These are phyloP conservation scores for Hypoxylon sp. DNA, from an alignment of 2,329 filamentous ascomycete species.

Conservation along the genomic window DNA sequence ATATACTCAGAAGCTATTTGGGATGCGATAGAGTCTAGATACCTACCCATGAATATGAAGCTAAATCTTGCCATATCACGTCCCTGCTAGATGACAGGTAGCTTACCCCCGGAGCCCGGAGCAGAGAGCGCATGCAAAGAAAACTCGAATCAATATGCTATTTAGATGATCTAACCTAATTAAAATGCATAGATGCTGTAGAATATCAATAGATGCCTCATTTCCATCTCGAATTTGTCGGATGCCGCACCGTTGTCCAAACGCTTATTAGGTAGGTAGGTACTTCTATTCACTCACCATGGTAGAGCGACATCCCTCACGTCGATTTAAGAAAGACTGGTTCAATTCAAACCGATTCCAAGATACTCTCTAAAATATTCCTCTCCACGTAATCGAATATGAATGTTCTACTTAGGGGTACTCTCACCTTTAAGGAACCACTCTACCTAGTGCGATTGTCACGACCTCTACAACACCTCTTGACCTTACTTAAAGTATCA, in stretches of 20 bases:
- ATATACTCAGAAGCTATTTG: rapidly evolving
- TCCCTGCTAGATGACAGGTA: background rate
- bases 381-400: background rate
- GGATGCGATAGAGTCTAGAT: background rate
- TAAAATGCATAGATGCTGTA: background rate
- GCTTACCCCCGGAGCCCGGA: background rate
- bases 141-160: background rate
- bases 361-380: background rate
- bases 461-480: background rate
- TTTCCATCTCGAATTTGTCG: background rate
- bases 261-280: too few relatives aligned
- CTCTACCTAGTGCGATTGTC: background rate
- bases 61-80: background rate
- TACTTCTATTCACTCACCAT: background rate
- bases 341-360: background rate
- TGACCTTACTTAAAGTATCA: background rate
- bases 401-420: background rate
- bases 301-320: background rate
- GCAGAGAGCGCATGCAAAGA: background rate
- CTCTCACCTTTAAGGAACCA: background rate
- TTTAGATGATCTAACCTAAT: background rate
- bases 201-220: background rate
- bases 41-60: background rate
- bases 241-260: background rate
- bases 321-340: background rate